These are phyloP conservation scores for Hemisphaericaspora xylofermentans DNA, from an alignment of 1,139 yeast species.

Conservation along the genomic window DNA sequence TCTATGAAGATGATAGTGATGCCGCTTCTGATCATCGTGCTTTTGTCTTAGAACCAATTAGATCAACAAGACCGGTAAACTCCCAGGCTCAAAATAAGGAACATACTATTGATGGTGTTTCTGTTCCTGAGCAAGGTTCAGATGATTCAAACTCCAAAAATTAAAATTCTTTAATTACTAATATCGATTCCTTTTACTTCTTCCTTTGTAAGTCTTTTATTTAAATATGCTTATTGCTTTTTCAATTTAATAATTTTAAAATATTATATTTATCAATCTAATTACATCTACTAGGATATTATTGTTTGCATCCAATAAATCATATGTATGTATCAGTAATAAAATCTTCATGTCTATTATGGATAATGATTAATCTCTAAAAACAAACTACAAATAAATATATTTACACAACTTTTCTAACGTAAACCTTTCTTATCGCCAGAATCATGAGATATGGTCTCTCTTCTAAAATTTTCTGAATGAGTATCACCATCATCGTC, in stretches of 20 bases:
- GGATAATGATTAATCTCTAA: too few relatives aligned
- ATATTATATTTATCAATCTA: too few relatives aligned
- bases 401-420: too few relatives aligned
- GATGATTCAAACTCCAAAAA: background rate
- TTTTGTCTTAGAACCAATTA: constrained; percentile 73
- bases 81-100: constrained; percentile 1
- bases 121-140: background rate
- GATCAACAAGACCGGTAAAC: constrained; percentile 51
- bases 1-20: constrained; percentile 58
- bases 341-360: too few relatives aligned
- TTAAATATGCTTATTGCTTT: too few relatives aligned
- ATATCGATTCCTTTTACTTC: too few relatives aligned
- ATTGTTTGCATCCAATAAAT: too few relatives aligned
- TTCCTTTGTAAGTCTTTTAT: too few relatives aligned
- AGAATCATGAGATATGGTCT: background rate
- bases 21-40: constrained; percentile 33
- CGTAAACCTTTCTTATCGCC: background rate
- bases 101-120: constrained; percentile 1
- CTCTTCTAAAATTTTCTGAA: background rate
- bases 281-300: too few relatives aligned
- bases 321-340: too few relatives aligned
- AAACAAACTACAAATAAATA: too few relatives aligned
- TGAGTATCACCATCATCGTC: background rate
- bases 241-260: too few relatives aligned
- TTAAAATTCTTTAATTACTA: background rate